Evolutionary conservation across 192 early-diverging fungal genomes (phyloP), one percentile per base, ranked within the genome.

Genomic region (Cladochytrium replicatum): DNA sequence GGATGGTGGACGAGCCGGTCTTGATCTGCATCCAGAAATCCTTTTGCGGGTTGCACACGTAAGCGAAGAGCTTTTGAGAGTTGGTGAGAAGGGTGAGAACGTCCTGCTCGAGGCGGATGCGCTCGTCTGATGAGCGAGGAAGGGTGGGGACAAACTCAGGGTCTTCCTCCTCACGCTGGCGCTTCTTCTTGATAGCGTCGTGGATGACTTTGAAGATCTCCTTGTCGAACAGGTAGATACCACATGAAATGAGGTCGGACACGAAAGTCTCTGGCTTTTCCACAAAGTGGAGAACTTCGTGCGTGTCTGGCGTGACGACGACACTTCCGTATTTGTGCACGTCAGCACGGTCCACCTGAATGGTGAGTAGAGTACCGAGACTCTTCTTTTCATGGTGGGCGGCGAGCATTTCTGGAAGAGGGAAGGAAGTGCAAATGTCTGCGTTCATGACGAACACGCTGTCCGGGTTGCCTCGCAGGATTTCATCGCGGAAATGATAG

Each of bases 401-500:
- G 38, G 74, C 66, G 46, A 88, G 75, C 79, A 99, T 87, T 31
- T 81, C 84, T 51, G 69, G 68, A 51, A 99, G 76, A 22, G 95
- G 93, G 78, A 93, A 95, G 21, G 83, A 86, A 48, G 85, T 91
- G 38, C 89, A 91, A 55, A 99, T 89, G 64, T 99, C 95, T 23
- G 89, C 90, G 67, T 99, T 91, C 56, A 99, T 70, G 54, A 99
- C 92, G 67, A 96, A 96, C 53, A 99, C 79, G 57, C 87, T 81
- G 43, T 91, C 82, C 11, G 92, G 89, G 53, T 82, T 75, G 31
- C 91, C 91, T 31, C 87, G 80, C 55, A 90, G 53, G 57, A 99
- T 94, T 68, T 95, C 88, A 64, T 99, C 93, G 56, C 95, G 88
- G 82, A 99, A 99, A 65, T 99, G 95, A 74, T 91, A 93, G 52